Conservation (phyloP, 306 rosid genomes). For the Quercus alba region DNA sequence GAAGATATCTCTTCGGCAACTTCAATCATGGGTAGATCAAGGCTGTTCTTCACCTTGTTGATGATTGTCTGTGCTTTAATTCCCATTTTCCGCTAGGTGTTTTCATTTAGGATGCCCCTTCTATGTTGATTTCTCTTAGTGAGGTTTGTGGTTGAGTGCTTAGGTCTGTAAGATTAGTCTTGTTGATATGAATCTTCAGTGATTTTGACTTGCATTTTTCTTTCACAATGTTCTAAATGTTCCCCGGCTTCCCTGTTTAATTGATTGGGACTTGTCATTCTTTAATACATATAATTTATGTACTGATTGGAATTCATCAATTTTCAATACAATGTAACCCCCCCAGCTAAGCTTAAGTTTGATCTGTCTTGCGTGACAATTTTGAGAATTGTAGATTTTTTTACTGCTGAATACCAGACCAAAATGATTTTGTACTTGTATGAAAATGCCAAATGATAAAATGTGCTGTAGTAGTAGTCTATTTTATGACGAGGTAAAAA, state of each 20-base stretch:
- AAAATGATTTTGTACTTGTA: not conserved
- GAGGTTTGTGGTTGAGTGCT: slow-evolving; percentile 50
- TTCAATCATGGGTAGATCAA: slow-evolving; percentile 31
- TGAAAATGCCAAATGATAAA: not conserved
- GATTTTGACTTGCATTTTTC: slow-evolving; percentile 49
- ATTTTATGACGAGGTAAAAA: not conserved
- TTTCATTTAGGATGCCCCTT: not conserved
- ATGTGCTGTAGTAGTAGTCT: not conserved
- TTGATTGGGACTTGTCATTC: slow-evolving; percentile 42
- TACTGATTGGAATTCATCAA: slow-evolving; percentile 28
- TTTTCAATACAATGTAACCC: slow-evolving; percentile 11
- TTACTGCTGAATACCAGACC: not conserved
- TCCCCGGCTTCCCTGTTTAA: slow-evolving; percentile 32
- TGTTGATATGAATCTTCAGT: slow-evolving; percentile 55
- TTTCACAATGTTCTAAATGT: slow-evolving; percentile 18
- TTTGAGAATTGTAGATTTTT: not conserved
- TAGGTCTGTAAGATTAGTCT: slow-evolving; percentile 44
- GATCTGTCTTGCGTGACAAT: not conserved
- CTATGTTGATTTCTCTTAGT: slow-evolving; percentile 31
- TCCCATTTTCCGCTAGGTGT: slow-evolving; percentile 35
- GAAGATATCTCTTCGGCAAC: slow-evolving; percentile 45
- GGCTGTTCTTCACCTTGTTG: slow-evolving; percentile 43
- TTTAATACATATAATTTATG: slow-evolving; percentile 21
- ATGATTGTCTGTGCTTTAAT: slow-evolving; percentile 30
- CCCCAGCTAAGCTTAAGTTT: not conserved